These are phyloP conservation scores for Allium cepa DNA, from an alignment of 106 monocot genomes.

Conservation along the genomic window DNA sequence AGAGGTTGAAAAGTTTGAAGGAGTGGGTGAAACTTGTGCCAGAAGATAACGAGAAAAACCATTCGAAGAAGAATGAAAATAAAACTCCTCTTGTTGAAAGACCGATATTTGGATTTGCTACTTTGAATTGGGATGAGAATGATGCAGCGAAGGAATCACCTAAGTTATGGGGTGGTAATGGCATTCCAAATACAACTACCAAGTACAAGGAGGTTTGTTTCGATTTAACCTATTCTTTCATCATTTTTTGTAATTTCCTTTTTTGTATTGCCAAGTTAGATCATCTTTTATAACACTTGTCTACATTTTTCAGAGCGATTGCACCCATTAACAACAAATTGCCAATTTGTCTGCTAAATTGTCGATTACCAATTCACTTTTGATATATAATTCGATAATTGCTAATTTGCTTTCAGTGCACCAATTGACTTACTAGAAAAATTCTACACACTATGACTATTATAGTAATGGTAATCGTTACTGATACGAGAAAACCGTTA, in stretches of 20 bases:
- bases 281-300: no score
- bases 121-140: slow-evolving; percentile 62
- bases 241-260: background rate
- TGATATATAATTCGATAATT: no score
- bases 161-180: slow-evolving; percentile 80
- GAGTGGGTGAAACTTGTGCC: background rate
- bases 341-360: no score
- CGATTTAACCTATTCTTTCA: background rate
- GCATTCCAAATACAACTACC: slow-evolving; percentile 93
- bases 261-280: no score
- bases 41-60: background rate
- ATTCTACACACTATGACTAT: no score
- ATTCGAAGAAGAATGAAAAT: background rate
- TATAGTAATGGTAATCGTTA: no score
- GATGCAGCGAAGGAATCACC: slow-evolving; percentile 33
- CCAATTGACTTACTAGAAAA: no score
- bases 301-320: no score
- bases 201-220: slow-evolving; percentile 83
- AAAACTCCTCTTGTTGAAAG: slow-evolving; percentile 36
- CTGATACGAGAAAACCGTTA: no score
- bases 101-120: slow-evolving; percentile 70
- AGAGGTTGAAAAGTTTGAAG: slow-evolving; percentile 18
- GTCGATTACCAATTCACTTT: no score
- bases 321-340: no score
- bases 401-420: no score